Base-by-base conservation (phyloP, 2,329 filamentous ascomycete species). In the Phoma sp. region DNA sequence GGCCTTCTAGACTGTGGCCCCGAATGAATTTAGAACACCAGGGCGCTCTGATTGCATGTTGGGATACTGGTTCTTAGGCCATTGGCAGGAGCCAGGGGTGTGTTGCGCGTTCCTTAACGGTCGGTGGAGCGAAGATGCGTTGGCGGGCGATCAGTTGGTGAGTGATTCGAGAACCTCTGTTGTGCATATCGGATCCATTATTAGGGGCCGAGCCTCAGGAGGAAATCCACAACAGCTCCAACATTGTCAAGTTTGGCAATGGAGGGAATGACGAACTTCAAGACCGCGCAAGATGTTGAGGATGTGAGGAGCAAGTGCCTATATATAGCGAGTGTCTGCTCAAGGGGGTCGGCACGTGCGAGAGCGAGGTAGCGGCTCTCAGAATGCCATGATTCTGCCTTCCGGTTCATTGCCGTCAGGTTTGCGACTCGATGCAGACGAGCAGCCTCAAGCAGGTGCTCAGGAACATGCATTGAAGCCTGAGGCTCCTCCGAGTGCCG, bases 31-130 rank as follows among this genome's bases (percentile, higher is more conserved):
- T 45, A 48, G 51, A 43, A 54, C 51, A 33, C 25, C n/a, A 28
- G 47, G 20, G 32, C 45, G 33, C 33, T 33, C 30, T 29, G 38
- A n/a, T 20, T 43, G 34, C 45, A 28, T 12, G 28, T 49, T 54
- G 51, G 29, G 51, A 37, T 17, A 7, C 14, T 30, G 37, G 42
- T 20, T 21, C 20, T 43, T 39, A 54, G 39, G 51, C 51, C 40
- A 40, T 54, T 49, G 40, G 32, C 10, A 23, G 30, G 17, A 42
- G 34, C 34, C 15, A 30, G 37, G 36, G 47, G 46, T 40, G 29
- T n/a, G 37, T 56, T 56, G 53, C 53, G 53, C 29, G 53, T 56
- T 56, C 53, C 47, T 51, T 46, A 46, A 47, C 42, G 39, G 43
- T 42, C 43, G 32, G 12, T 28, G 26, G 30, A 45, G 40, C 26